phyloP scores from a whole-genome alignment of 2,329 filamentous ascomycete species.

The Penicillium sp. region DNA sequence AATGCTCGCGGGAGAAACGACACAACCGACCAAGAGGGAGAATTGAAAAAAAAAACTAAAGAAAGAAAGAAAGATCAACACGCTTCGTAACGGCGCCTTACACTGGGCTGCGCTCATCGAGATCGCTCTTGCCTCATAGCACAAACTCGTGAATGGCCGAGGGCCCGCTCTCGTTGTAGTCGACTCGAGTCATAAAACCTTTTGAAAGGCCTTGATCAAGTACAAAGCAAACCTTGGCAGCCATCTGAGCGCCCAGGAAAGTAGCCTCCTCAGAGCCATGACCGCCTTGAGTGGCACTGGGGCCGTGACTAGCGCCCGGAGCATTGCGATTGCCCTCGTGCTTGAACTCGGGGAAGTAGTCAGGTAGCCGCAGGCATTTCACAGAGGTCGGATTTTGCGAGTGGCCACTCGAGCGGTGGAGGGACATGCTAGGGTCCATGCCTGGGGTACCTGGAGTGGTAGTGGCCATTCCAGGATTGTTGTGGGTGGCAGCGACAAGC shows the following conservation, averaged over 20 bases:
- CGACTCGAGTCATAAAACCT: conserved; percentile 62
- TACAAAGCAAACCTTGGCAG: conserved; percentile 68
- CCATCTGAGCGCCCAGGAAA: conserved; percentile 83
- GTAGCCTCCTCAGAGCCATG: conserved; percentile 68
- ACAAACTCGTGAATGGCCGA: conserved; percentile 56
- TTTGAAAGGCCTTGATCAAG: conserved; percentile 61
- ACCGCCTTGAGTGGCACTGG: conserved; percentile 33
- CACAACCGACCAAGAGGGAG: too few relatives aligned
- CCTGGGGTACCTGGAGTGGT: conserved; percentile 31
- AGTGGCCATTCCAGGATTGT: conserved; percentile 34
- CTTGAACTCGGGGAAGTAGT: conserved; percentile 88
- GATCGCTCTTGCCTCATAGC: conserved; percentile 15
- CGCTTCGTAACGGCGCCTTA: conserved; percentile 10
- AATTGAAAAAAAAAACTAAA: neutral
- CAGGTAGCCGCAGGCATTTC: conserved; percentile 69
- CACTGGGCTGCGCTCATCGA: neutral
- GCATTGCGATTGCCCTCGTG: conserved; percentile 50
- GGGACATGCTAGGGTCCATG: conserved; percentile 31
- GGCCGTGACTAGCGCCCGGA: conserved; percentile 25
- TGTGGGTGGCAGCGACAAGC: conserved; percentile 74
- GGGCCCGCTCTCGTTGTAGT: conserved; percentile 63
- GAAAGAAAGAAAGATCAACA: neutral
- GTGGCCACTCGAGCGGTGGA: conserved; percentile 56
- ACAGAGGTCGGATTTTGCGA: conserved; percentile 77
- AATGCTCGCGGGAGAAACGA: too few relatives aligned